These are phyloP conservation scores for Sporothrix dimorphospora DNA, from an alignment of 2,329 filamentous ascomycete species.

Conservation along the genomic window DNA sequence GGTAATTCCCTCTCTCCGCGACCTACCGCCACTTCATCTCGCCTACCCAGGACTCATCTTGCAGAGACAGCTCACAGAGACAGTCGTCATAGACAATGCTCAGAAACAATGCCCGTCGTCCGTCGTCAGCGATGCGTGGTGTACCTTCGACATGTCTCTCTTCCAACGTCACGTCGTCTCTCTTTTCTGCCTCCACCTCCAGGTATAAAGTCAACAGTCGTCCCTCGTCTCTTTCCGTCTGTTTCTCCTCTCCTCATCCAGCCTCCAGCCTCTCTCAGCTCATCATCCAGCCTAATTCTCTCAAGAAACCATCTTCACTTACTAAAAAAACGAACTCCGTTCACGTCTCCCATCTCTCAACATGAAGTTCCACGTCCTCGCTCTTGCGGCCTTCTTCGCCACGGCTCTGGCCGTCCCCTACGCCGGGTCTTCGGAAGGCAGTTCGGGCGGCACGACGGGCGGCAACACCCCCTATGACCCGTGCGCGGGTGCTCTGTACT, in stretches of 20 bases:
- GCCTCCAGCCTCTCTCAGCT: background rate
- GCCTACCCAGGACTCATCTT: slow-evolving; percentile 3
- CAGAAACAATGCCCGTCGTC: background rate
- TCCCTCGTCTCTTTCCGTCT: background rate
- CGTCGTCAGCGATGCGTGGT: background rate
- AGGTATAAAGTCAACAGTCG: background rate
- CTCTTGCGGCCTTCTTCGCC: background rate
- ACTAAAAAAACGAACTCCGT: background rate
- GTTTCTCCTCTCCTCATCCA: slow-evolving; percentile 1
- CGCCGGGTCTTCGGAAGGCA: background rate
- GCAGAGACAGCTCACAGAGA: background rate
- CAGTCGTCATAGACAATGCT: background rate
- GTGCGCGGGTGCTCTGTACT: background rate
- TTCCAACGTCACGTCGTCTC: background rate
- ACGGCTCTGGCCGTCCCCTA: slow-evolving; percentile 10
- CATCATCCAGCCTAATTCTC: background rate
- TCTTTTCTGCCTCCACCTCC: background rate
- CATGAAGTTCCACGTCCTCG: slow-evolving; percentile 18
- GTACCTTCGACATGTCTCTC: background rate
- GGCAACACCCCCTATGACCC: background rate
- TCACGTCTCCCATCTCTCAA: background rate
- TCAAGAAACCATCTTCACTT: background rate
- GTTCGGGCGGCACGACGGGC: background rate
- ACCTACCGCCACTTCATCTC: background rate
- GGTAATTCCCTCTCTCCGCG: background rate